Base-by-base conservation (phyloP, 805 yeast species). In the Saccharomycopsis sp. region DNA sequence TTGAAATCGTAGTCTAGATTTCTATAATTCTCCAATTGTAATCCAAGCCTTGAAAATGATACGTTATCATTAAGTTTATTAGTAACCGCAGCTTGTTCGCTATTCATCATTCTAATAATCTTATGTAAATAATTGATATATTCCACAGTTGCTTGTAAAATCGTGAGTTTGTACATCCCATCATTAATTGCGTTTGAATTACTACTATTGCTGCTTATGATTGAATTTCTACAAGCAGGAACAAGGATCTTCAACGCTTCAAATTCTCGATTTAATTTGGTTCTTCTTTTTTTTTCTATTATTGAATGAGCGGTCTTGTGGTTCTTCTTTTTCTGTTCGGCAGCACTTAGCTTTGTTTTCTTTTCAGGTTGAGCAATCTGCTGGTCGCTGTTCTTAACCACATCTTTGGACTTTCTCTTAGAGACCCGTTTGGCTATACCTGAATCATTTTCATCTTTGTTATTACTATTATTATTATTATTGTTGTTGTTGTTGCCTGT, bases 71-170 rank as follows among this genome's bases (percentile, higher is more conserved):
- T 37, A 59, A 51, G 53, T 3, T 53, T 51, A 4, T 55, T 51
- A 3, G 59, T 58, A 0, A 54, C 41, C 38, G n/a, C 21, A 20
- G 54, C 47, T 54, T 76, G 58, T 44, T 75, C 63, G n/a, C 67
- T 56, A 48, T 70, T 71, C 57, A 78, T 75, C 47, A 73, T 61
- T 46, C 70, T 67, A 17, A 80, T 68, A 8, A 78, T 70, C 44
- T 71, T 67, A 58, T 84, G 88, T 40, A 85, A 67, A 56, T 83
- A 81, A 50, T 77, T 69, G 51, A 85, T 79, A 57, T 85, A 85
- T 56, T 83, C 89, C 20, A 85, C 94, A 0, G 90, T 77, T n/a
- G 85, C 79, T 59, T 85, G 88, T 34, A 85, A 64, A 23, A 85
- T 82, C 3, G 88, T 85, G 50, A 85, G 70, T 62, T 85, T 85